Evolutionary conservation across 192 early-diverging fungal species (phyloP).

Genomic region (Gaertneriomyces sp.): DNA sequence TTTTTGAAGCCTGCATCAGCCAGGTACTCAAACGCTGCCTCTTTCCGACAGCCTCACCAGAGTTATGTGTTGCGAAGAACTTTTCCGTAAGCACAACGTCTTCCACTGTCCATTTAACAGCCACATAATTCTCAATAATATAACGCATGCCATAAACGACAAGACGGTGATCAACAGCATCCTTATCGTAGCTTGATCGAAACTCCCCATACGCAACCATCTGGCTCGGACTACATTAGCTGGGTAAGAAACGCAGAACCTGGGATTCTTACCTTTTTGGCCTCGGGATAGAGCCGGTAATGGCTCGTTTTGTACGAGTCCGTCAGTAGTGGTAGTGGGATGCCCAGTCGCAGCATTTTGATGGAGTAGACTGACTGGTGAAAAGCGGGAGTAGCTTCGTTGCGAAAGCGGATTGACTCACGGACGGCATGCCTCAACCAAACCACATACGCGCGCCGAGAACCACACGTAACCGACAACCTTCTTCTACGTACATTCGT

Average conservation of each 20-base stretch:
- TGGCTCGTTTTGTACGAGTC: constrained; percentile 87
- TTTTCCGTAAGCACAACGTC: constrained; percentile 64
- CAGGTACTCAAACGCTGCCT: too few relatives aligned
- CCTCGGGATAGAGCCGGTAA: constrained; percentile 68
- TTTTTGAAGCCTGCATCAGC: constrained; percentile 2
- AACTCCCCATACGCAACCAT: constrained; percentile 84
- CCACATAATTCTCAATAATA: constrained; percentile 74
- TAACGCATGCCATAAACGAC: constrained; percentile 84
- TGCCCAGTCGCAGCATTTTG: constrained; percentile 11
- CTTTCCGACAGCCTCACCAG: constrained; percentile 31
- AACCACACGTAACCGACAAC: too few relatives aligned
- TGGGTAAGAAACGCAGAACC: background rate
- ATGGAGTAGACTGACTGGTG: background rate
- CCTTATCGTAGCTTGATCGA: constrained; percentile 62
- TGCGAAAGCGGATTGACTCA: too few relatives aligned
- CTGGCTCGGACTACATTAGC: constrained; percentile 17
- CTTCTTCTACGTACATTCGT: too few relatives aligned
- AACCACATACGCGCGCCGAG: too few relatives aligned
- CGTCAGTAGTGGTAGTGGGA: constrained; percentile 68
- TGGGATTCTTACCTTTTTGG: constrained; percentile 43
- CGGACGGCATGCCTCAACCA: too few relatives aligned
- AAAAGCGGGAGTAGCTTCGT: too few relatives aligned
- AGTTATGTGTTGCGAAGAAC: constrained; percentile 76
- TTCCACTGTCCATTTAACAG: constrained; percentile 59
- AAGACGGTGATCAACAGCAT: constrained; percentile 66